Evolutionary conservation across 345 rosid species (phyloP).

Genomic region (Eucalyptus tenuipes): DNA sequence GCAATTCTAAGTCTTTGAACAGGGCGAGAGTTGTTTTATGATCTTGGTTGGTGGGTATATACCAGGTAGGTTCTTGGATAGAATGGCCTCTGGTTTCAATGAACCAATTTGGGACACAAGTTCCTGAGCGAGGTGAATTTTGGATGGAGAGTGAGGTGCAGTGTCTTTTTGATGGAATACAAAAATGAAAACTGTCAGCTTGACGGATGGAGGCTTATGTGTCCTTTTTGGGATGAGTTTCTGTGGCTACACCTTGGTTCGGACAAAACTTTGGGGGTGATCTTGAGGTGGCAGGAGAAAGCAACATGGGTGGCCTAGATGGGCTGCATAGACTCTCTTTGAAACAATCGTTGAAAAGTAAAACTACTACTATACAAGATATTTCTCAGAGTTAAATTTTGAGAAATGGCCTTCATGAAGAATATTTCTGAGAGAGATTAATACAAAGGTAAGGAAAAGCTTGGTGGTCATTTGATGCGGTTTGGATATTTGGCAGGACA

Average conservation of each 20-base stretch:
- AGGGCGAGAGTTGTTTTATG: neutral
- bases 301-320: neutral
- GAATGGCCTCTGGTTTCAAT: neutral
- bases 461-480: slow-evolving; percentile 30
- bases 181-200: neutral
- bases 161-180: slow-evolving; percentile 2
- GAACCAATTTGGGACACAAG: neutral
- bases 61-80: neutral
- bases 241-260: slow-evolving; percentile 20
- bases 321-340: neutral
- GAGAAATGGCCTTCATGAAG: neutral
- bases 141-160: slow-evolving; percentile 9
- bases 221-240: slow-evolving; percentile 14
- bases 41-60: neutral
- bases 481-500: slow-evolving; percentile 47
- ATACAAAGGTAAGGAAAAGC: slow-evolving; percentile 1
- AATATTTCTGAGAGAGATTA: neutral
- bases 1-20: neutral
- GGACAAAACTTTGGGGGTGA: slow-evolving; percentile 14
- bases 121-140: neutral
- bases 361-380: neutral
- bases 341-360: neutral
- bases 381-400: neutral
- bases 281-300: neutral
- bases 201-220: neutral